Evolutionary conservation across 257 asterid genomes (phyloP).

Genomic region (Solanum tacnaense): DNA sequence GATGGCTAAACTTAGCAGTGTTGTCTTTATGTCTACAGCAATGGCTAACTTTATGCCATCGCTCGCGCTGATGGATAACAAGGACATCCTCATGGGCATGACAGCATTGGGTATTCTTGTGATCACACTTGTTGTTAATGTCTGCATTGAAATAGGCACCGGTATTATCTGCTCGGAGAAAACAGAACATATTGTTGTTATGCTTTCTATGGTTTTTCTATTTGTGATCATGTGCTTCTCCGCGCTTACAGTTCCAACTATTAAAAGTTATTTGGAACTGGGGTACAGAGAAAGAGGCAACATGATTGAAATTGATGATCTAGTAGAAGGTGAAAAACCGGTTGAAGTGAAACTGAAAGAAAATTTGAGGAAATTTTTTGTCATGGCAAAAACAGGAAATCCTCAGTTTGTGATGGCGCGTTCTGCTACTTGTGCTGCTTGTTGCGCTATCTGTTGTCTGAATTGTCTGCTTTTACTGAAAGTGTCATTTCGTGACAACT

Average conservation of each 20-base stretch:
- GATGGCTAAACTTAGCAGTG: constrained; percentile 12
- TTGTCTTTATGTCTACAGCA: constrained; percentile 6
- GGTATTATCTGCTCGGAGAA: constrained; percentile 5
- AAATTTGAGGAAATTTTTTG: background rate
- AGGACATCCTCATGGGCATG: background rate
- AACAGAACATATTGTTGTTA: constrained; percentile 30
- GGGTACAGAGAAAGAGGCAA: background rate
- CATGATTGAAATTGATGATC: background rate
- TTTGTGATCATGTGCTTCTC: constrained; percentile 36
- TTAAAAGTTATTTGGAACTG: background rate
- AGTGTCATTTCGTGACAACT: background rate
- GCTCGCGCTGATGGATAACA: background rate
- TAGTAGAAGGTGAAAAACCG: background rate
- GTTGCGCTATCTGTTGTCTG: background rate
- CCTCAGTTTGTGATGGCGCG: constrained; percentile 8
- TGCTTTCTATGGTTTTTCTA: constrained; percentile 39
- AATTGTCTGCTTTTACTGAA: background rate
- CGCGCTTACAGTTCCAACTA: constrained; percentile 7
- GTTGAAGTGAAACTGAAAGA: background rate
- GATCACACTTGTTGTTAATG: background rate
- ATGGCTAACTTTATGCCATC: constrained; percentile 9
- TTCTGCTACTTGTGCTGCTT: background rate
- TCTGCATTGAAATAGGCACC: background rate
- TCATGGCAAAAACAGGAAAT: constrained; percentile 8
- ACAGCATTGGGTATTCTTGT: constrained; percentile 4